Base-by-base conservation (phyloP, 441 rosid genomes). In the Eruca vesicaria region DNA sequence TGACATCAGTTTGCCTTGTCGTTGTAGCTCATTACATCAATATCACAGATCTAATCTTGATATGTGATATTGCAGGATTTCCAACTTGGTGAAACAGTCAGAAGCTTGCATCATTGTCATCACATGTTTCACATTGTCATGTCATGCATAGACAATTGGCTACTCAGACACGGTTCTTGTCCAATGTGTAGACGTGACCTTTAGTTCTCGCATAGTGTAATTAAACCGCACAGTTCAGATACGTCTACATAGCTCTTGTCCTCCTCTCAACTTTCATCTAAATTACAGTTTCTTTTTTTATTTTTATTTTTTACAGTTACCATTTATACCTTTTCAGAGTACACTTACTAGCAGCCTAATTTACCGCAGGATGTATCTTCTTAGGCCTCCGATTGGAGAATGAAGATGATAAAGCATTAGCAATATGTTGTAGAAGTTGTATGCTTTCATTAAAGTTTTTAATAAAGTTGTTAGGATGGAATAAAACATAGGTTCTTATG, bases 81-180 rank as follows among this genome's bases (percentile, higher is more conserved):
- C 69, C 99, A 90, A 73, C 82, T 87, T 2, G 92, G 93, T 20
- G 99, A 94, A 86, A 90, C 86, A 2, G 90, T 86, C 5, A 81
- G 99, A 79, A 86, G 90, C 71, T 84, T 94, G 88, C 99, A 98
- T 41, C 91, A 92, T 21, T 94, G 99, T 72, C 91, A 86, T 72
- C 98, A 94, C 86, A 83, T 94, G 93, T 94, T 94, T 81, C 99
- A 94, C n/a, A n/a, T n/a, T n/a, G n/a, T n/a, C 72, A 80, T 89
- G 50, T 92, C 97, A 31, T 94, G 98, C 85, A 94, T 94, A 78
- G 99, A 94, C 77, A 89, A 87, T 75, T 94, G 99, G 99, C 94
- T 94, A 18, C 84, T 89, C 4, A 81, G 88, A 70, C 99, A 94
- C 14, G 96, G 93, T 35, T 94, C 99, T 61, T 94, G 99, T 76